Base-by-base conservation (phyloP, 2,329 filamentous ascomycete genomes). In the Neofusicoccum sp. region DNA sequence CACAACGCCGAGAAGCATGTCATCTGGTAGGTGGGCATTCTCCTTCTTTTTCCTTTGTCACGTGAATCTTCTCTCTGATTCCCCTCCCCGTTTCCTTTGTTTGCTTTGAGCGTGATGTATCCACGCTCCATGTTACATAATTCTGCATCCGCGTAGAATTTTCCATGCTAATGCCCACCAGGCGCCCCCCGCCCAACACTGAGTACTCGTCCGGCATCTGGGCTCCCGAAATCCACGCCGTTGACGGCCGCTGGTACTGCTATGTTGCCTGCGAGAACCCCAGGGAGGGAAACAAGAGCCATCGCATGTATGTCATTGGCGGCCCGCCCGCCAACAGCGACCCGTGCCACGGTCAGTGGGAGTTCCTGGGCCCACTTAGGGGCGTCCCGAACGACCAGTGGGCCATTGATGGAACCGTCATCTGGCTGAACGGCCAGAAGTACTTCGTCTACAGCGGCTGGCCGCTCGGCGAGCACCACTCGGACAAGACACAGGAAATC, bases 211-310 rank as follows among this genome's bases (percentile, higher is more conserved):
- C 71, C 41, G 77, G 76, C 63, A 71, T 85, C 33, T 85, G 82
- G 82, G 82, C 82, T 0, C 82, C 82, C 0, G 82, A 85, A 71
- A 73, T 85, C 0, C 82, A 85, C 67, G 70, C 70, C 49, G 72
- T 84, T 28, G 70, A 77, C 38, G 79, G 78, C 0, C 75, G 75
- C 24, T 85, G 82, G 82, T 85, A 83, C 68, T 74, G 84, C 62
- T 84, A 84, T 68, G 80, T 75, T 67, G 79, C 72, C 3, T 76
- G 73, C 14, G 75, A 73, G 20, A 67, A 79, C 63, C 75, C 74
- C 1, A 62, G 67, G 41, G 65, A 75, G n/a, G 78, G 78, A 57
- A 80, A 80, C 67, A 69, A 69, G 16, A 73, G 71, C 0, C 78
- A 80, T 7, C 36, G 33, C 26, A 79, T 79, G 75, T 79, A 73